Conservation (phyloP, 805 yeast genomes). For the Sugiyamaella chiloensis region DNA sequence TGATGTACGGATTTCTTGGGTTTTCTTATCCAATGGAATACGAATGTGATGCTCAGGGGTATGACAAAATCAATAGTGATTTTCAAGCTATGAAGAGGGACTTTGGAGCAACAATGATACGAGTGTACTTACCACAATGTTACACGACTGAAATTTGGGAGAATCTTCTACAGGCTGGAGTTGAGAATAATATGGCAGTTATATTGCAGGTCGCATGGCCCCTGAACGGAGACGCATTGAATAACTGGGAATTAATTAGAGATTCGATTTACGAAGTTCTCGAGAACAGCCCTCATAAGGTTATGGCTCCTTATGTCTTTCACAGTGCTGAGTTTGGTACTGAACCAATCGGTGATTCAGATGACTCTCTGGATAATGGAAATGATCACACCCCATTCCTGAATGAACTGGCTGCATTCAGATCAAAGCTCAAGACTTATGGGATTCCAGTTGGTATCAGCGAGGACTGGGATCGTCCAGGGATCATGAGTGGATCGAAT, state of each 20-base stretch:
- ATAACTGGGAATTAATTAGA: slow-evolving; percentile 2
- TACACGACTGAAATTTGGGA: slow-evolving; percentile 8
- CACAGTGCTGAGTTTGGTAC: slow-evolving; percentile 10
- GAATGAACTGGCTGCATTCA: slow-evolving; percentile 1
- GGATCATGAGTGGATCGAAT: slow-evolving; percentile 6
- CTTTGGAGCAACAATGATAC: slow-evolving; percentile 9
- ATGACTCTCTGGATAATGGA: slow-evolving; percentile 5
- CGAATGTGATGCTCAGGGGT: slow-evolving; percentile 1
- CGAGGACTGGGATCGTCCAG: slow-evolving; percentile 12
- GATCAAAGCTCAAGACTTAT: slow-evolving; percentile 1
- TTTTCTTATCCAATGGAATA: slow-evolving; percentile 10
- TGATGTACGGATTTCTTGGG: slow-evolving; percentile 9
- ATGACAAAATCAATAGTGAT: slow-evolving; percentile 3
- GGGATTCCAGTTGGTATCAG: slow-evolving; percentile 11
- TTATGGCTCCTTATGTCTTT: slow-evolving; percentile 9
- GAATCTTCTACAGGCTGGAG: slow-evolving; percentile 2
- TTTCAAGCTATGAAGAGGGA: slow-evolving; percentile 6
- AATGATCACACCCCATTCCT: slow-evolving; percentile 8
- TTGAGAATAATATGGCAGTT: slow-evolving; percentile 6
- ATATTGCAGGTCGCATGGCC: slow-evolving; percentile 11
- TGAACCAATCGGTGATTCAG: slow-evolving; percentile 9
- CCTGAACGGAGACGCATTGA: slow-evolving; percentile 4
- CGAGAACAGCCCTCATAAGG: not conserved
- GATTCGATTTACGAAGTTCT: slow-evolving; percentile 6
- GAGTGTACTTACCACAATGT: slow-evolving; percentile 10